Evolutionary conservation across 2,329 filamentous ascomycete species (phyloP).

Genomic region (Exophiala oligosperma): DNA sequence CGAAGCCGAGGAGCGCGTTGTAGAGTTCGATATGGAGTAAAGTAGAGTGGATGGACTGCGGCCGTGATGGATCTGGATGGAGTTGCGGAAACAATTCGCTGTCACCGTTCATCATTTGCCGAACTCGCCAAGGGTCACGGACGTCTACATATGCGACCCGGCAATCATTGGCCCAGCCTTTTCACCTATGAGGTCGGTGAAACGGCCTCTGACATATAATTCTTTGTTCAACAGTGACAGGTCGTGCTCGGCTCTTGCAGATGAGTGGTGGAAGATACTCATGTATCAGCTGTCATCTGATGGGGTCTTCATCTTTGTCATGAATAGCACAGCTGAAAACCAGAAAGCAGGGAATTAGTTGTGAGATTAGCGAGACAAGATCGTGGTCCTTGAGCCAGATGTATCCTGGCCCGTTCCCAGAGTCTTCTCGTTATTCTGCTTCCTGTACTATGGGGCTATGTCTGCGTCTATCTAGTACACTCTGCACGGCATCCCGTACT

Average conservation of each 20-base stretch:
- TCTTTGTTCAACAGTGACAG: neutral
- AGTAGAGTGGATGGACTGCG: neutral
- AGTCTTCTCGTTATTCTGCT: neutral
- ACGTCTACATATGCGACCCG: constrained; percentile 5
- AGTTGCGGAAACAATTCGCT: neutral
- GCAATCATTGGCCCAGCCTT: constrained; percentile 24
- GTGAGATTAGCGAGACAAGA: neutral
- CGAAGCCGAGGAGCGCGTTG: neutral
- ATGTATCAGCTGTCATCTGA: too few species aligned
- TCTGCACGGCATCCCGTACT: constrained; percentile 76
- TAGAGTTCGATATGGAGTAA: neutral
- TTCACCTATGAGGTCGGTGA: neutral
- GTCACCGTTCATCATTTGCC: neutral
- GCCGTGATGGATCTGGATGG: neutral
- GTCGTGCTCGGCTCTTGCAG: neutral
- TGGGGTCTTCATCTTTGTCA: neutral
- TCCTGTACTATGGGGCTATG: constrained; percentile 14
- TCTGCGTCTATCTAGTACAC: constrained; percentile 41
- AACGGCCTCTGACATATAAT: constrained; percentile 15
- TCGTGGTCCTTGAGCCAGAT: neutral
- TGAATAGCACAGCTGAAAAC: neutral
- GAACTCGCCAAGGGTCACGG: neutral
- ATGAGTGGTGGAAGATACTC: neutral
- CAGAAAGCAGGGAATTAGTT: neutral
- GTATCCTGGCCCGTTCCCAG: neutral